phyloP scores from a whole-genome alignment of 306 rosid species.

The Citrullus mucosospermus region DNA sequence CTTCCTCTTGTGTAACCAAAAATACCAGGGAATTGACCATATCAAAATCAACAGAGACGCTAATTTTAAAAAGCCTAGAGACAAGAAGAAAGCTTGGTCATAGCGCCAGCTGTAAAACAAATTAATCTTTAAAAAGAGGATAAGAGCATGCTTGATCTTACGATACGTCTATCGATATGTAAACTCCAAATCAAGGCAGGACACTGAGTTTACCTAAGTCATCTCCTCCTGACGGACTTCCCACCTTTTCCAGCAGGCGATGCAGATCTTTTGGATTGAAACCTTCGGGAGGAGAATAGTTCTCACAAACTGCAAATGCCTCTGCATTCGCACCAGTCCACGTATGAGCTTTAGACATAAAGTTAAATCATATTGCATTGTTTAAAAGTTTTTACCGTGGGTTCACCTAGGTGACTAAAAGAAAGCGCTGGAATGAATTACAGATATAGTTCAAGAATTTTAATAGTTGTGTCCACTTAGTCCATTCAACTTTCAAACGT shows the following conservation, averaged over 20 bases:
- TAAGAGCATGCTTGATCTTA: constrained; percentile 3
- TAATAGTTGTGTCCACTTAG: neutral
- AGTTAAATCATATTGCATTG: neutral
- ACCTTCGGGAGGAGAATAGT: constrained; percentile 89
- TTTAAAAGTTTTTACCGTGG: neutral
- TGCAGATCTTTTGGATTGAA: constrained; percentile 78
- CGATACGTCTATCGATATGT: neutral
- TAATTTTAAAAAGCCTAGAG: neutral
- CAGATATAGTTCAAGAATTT: neutral
- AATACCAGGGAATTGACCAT: constrained; percentile 10
- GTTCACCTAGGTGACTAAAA: neutral
- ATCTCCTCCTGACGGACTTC: constrained; percentile 85
- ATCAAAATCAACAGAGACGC: neutral
- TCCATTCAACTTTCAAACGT: neutral
- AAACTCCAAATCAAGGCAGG: neutral
- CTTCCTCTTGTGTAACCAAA: constrained; percentile 1
- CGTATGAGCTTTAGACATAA: constrained; percentile 5
- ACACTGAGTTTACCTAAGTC: constrained; percentile 54
- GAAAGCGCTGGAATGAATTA: neutral
- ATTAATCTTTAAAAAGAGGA: neutral
- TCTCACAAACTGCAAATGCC: constrained; percentile 96
- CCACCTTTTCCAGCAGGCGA: constrained; percentile 82
- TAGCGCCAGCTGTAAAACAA: constrained; percentile 1
- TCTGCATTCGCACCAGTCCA: constrained; percentile 32
- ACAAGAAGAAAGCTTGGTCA: constrained; percentile 2